phyloP scores from a whole-genome alignment of 2,329 filamentous ascomycete genomes.

The Grosmannia clavigera region DNA sequence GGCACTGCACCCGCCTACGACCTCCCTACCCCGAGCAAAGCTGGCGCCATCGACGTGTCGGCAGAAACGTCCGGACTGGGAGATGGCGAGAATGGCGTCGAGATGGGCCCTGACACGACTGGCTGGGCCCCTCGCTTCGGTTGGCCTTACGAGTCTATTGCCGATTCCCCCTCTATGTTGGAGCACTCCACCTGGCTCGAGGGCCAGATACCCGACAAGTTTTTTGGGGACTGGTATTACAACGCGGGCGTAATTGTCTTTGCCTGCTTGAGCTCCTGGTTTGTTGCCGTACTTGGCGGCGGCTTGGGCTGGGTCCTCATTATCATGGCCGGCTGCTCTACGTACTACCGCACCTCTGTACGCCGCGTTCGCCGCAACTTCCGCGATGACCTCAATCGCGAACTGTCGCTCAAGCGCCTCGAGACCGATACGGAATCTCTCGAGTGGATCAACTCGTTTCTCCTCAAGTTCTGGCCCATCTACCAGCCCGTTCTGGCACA shows the following conservation, averaged over 20 bases:
- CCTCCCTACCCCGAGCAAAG: conserved; percentile 62
- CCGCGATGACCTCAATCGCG: conserved; percentile 82
- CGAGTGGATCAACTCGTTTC: conserved; percentile 98
- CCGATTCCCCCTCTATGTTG: conserved; percentile 55
- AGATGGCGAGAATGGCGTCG: conserved; percentile 39
- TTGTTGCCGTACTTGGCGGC: conserved; percentile 78
- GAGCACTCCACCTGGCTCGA: conserved; percentile 88
- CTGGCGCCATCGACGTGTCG: conserved; percentile 43
- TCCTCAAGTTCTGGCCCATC: conserved; percentile 99
- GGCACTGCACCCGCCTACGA: conserved; percentile 59
- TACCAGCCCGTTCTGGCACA: conserved; percentile 89
- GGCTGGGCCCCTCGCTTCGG: conserved; percentile 88
- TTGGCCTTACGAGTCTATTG: conserved; percentile 44
- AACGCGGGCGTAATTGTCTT: conserved; percentile 92
- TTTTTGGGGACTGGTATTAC: conserved; percentile 98
- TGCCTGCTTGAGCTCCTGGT: conserved; percentile 80
- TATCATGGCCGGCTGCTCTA: conserved; percentile 82
- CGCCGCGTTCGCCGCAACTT: conserved; percentile 91
- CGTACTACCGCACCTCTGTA: conserved; percentile 93
- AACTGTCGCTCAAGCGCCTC: conserved; percentile 68
- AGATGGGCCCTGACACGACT: conserved; percentile 41
- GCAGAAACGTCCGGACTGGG: conserved; percentile 39
- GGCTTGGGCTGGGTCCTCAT: conserved; percentile 89
- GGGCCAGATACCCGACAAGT: conserved; percentile 70
- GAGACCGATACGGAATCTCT: conserved; percentile 87